Evolutionary conservation across 148 eudicot species (phyloP), one percentile per base, ranked within the genome.

Genomic region (Rhododendron mucronatum): DNA sequence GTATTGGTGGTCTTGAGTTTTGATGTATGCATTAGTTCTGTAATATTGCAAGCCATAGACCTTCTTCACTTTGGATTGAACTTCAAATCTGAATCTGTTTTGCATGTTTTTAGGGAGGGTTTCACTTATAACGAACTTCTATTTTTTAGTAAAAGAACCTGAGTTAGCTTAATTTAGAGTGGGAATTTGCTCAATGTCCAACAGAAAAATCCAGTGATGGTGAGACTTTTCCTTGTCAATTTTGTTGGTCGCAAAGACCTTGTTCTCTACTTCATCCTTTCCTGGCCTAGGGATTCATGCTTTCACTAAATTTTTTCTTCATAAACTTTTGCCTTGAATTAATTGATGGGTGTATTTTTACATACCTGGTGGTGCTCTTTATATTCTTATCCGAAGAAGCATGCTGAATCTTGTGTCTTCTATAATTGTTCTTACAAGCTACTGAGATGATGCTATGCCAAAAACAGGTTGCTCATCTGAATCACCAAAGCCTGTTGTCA

Each of bases 391-490:
- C 81, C 35, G 41, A 53, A 21, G 47, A 37, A 13, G 23, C 57
- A 37, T 21, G 83, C 67, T 55, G 45, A 50, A 33, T 47, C 33
- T 23, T 48, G 65, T 33, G 6, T 84, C 37, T 84, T 23, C 85
- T 67, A 26, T 84, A 53, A 33, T 84, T 12, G 33, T 23, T 73
- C 45, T 41, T 50, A 35, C 61, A 50, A 73, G 28, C 9, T 8
- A 26, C 80, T 80, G 44, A 86, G 78, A 37, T 76, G 80, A 83
- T 21, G 16, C 45, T 77, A 71, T 65, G 83, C 84, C 41, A 41
- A 44, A 71, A 90, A 88, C 92, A 95, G 98, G 90, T 90, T 77
- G 95, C 96, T 88, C 92, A 91, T 21, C 91, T 95, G 86, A 93
- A 89, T 90, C 98, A 94, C 87, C 95, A 90, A 79, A 73, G 88